Conservation (phyloP, 768 basidiomycete species). For the Lepiota brunneoincarnata region DNA sequence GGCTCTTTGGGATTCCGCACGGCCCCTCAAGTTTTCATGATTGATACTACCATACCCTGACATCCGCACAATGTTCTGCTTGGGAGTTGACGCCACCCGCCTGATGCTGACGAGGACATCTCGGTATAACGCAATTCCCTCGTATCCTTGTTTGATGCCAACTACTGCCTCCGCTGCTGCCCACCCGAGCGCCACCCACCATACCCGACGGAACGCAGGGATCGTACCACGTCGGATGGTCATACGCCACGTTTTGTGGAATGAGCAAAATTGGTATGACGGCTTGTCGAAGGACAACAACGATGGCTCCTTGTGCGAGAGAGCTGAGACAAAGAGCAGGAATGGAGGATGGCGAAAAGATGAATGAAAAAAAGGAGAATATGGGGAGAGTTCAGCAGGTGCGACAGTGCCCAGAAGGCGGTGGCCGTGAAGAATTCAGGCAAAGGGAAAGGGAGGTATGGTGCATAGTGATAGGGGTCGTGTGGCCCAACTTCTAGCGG, state of each 20-base stretch:
- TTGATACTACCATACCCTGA: conserved; percentile 1
- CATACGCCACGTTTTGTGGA: conserved; percentile 14
- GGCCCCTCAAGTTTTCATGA: neutral
- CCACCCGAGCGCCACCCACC: conserved; percentile 81
- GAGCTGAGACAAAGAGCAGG: conserved; percentile 51
- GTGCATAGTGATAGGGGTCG: conserved; percentile 36
- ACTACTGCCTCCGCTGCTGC: conserved; percentile 66
- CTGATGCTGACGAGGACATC: conserved; percentile 57
- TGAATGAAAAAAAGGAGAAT: conserved; percentile 36
- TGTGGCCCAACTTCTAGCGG: conserved; percentile 19
- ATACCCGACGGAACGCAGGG: conserved; percentile 61
- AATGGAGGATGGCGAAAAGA: conserved; percentile 48
- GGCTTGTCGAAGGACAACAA: conserved; percentile 38
- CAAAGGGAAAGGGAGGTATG: conserved; percentile 54
- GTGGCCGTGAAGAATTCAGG: conserved; percentile 62
- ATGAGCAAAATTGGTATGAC: conserved; percentile 8
- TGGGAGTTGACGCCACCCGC: conserved; percentile 17
- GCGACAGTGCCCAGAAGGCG: conserved; percentile 58
- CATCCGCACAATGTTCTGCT: neutral
- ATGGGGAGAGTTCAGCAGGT: conserved; percentile 40
- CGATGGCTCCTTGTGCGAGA: conserved; percentile 51
- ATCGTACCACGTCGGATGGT: conserved; percentile 52
- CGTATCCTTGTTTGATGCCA: conserved; percentile 69
- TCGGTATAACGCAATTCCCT: conserved; percentile 61
- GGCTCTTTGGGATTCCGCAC: neutral